phyloP scores from a whole-genome alignment of 2,329 filamentous ascomycete genomes.

The Colletotrichum viniferum region DNA sequence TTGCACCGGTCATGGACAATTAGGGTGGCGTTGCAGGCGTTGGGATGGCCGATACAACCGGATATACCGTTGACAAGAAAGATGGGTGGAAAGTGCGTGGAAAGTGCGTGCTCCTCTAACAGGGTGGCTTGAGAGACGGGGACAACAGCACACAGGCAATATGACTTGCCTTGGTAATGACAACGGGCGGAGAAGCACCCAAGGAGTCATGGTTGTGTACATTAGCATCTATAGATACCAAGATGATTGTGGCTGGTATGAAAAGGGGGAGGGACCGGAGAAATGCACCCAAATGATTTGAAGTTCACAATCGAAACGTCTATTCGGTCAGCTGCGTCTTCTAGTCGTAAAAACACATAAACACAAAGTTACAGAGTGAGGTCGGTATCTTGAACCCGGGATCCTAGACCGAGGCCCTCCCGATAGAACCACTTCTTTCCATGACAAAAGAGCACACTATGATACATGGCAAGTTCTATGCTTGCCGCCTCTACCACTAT shows the following conservation, averaged over 20 bases:
- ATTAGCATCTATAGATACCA: constrained; percentile 24
- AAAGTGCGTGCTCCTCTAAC: neutral
- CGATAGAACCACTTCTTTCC: neutral
- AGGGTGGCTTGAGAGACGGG: neutral
- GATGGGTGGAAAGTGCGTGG: neutral
- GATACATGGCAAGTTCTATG: constrained; percentile 1
- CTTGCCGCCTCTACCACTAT: neutral
- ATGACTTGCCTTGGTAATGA: constrained; percentile 9
- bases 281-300: neutral
- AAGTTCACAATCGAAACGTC: neutral
- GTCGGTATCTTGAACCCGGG: neutral
- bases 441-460: constrained; percentile 7
- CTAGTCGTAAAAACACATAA: neutral
- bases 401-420: neutral
- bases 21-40: constrained; percentile 6
- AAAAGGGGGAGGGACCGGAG: neutral
- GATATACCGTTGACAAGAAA: neutral
- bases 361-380: neutral
- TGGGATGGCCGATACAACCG: neutral
- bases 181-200: neutral
- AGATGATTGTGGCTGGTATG: neutral
- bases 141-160: neutral
- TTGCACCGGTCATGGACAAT: neutral
- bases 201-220: constrained; percentile 4
- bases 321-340: neutral